Base-by-base conservation (phyloP, 169 alveolate species). In the Plasmodium chabaudi region DNA sequence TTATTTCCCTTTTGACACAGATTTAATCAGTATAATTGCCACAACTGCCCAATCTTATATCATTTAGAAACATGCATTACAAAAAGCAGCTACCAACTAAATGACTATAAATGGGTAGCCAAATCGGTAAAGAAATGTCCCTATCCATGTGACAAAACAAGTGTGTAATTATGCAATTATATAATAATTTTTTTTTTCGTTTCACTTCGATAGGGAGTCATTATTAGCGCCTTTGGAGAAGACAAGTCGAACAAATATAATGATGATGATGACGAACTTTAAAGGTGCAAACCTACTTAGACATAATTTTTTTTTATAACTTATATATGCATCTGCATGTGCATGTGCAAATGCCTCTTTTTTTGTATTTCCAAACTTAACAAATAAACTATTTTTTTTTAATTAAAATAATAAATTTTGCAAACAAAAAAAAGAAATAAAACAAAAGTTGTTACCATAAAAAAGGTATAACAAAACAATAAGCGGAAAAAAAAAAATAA, bases 51-150 rank as follows among this genome's bases (percentile, higher is more conserved):
- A 10, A 77, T 77, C 25, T 59, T 77, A 23, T 27, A 77, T 23
- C 89, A 77, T 17, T 44, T 77, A 59, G 89, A 77, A 27, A 69
- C 79, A n/a, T 77, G 79, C 69, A 77, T 77, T 53, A 46, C 65
- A 51, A 65, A 55, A 13, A 47, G 34, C 4, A 77, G 47, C 53
- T 34, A 63, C 55, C 67, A 39, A 23, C 53, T 25, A 19, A 56
- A 23, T 53, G 79, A 59, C 2, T 77, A 77, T 15, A 77, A 77
- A 69, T 77, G 89, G 89, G 63, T 10, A 56, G 89, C 89, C 13
- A 46, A 65, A 77, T 64, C 89, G 65, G 89, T 77, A 77, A 74
- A 57, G 65, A 1, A 57, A 1, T 57, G 42, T 0, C 25, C 15
- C 56, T 19, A 51, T 13, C 12, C 57, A 59, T n/a, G 42, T 25